Base-by-base conservation (phyloP, 495 filamentous ascomycete species). In the Hypoxylon perforatum region DNA sequence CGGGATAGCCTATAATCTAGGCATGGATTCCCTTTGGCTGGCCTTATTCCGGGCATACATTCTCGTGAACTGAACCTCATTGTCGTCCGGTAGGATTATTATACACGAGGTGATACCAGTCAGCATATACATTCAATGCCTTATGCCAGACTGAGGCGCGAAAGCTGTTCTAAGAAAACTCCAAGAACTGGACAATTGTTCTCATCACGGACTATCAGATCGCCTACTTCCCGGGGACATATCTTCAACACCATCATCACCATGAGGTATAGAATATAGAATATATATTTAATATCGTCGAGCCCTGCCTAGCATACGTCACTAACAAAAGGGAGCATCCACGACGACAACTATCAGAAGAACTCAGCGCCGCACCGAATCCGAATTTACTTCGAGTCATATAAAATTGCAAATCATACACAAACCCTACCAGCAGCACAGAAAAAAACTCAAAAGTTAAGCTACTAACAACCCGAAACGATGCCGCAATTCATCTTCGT, bases 401-500 rank as follows among this genome's bases (percentile, higher is more conserved):
- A 45, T 18, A 2, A 22, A 17, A 45, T 19, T 45, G 4, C 15
- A 18, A 8, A 9, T 4, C 42, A 45, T 22, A 19, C 15, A 1
- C 7, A 33, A 9, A 10, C 41, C n/a, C n/a, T 18, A 19, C 17
- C 17, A 18, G 6, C 41, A 18, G 6, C 17, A 44, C 41, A 15
- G n/a, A 18, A 21, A 2, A 19, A 1, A 10, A 44, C 5, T 9
- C 30, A n/a, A 39, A 3, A 39, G 4, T 5, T 39, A 4, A 41
- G 7, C 11, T 5, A 35, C 14, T 18, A 10, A 14, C 2, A 12
- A 22, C 21, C 17, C 19, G 6, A 10, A 15, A 30, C 45, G 10
- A 70, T 70, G 67, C 65, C 65, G 35, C 69, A 72, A 48, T 74
- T 74, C 46, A 65, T 74, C 52, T 74, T 65, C 61, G 51, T 74